phyloP scores from a whole-genome alignment of 352 stramenopile genomes.

The Detonula confervacea region DNA sequence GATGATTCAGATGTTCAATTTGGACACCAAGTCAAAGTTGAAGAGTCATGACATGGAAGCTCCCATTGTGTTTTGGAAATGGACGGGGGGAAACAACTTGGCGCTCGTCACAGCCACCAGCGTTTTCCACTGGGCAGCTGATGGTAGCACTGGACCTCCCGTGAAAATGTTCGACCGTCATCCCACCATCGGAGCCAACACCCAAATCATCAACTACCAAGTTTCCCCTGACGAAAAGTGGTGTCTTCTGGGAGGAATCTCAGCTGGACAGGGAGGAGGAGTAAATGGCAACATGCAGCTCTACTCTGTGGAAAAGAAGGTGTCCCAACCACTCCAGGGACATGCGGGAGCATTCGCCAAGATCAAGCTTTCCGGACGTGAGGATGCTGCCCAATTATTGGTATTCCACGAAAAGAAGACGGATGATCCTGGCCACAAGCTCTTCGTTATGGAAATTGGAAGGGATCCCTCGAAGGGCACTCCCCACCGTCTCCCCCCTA shows the following conservation, averaged over 20 bases:
- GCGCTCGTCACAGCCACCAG: slow-evolving; percentile 95
- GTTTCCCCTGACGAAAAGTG: slow-evolving; percentile 97
- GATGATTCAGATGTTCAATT: slow-evolving; percentile 99
- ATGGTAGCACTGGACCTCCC: slow-evolving; percentile 88
- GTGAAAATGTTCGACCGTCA: slow-evolving; percentile 98
- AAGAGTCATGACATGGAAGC: slow-evolving; percentile 89
- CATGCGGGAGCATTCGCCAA: slow-evolving; percentile 96
- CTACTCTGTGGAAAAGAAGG: slow-evolving; percentile 98
- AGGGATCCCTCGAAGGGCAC: slow-evolving; percentile 94
- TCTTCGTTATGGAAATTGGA: slow-evolving; percentile 99
- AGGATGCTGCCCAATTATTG: slow-evolving; percentile 88
- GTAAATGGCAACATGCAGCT: slow-evolving; percentile 98
- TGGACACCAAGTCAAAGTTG: slow-evolving; percentile 99
- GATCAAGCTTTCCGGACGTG: slow-evolving; percentile 94
- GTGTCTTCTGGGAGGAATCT: slow-evolving; percentile 98
- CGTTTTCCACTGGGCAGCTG: slow-evolving; percentile 98
- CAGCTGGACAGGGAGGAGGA: slow-evolving; percentile 90
- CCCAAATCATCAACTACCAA: slow-evolving; percentile 99
- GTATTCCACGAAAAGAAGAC: slow-evolving; percentile 92
- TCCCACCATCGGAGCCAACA: slow-evolving; percentile 90
- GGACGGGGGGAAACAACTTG: slow-evolving; percentile 96
- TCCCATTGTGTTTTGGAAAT: slow-evolving; percentile 98
- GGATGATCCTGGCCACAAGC: slow-evolving; percentile 79
- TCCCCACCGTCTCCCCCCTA: slow-evolving; percentile 93
- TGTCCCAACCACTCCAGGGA: slow-evolving; percentile 97